Evolutionary conservation across 495 filamentous ascomycete species (phyloP).

Genomic region (Cercophora newfieldiana): DNA sequence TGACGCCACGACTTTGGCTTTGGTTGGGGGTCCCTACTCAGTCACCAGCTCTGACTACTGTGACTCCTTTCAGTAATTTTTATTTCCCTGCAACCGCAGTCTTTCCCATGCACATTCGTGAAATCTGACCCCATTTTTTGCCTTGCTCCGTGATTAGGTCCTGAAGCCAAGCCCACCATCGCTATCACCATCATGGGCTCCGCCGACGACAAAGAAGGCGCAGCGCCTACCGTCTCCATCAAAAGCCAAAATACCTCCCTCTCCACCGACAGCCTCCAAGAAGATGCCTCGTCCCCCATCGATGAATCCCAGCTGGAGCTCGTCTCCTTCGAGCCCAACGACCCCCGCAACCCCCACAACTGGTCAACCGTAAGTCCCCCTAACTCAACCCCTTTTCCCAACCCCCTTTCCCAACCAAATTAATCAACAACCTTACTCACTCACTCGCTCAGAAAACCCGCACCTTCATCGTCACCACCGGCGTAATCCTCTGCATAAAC

Average conservation of each 20-base stretch:
- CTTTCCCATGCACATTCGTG: neutral
- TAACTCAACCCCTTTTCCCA: neutral
- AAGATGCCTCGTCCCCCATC: neutral
- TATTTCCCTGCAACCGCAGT: neutral
- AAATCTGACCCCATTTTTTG: neutral
- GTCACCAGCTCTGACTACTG: neutral
- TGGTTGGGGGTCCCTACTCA: neutral
- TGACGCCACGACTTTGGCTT: neutral
- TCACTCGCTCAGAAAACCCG: constrained; percentile 21
- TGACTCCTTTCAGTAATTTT: neutral
- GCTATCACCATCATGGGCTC: neutral
- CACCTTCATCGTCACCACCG: constrained; percentile 21
- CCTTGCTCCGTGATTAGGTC: neutral
- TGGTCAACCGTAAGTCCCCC: constrained; percentile 24
- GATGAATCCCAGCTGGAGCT: neutral
- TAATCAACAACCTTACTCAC: no score
- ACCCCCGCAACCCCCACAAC: constrained; percentile 31
- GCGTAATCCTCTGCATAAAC: constrained; percentile 25
- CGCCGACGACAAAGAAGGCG: neutral
- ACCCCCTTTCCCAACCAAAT: neutral
- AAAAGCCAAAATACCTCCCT: constrained; percentile 3
- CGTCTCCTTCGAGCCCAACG: constrained; percentile 25
- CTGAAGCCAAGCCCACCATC: neutral
- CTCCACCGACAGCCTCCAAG: neutral
- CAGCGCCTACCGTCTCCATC: neutral